These are phyloP conservation scores for Ceratocystis variospora DNA, from an alignment of 2,329 filamentous ascomycete genomes.

Conservation along the genomic window DNA sequence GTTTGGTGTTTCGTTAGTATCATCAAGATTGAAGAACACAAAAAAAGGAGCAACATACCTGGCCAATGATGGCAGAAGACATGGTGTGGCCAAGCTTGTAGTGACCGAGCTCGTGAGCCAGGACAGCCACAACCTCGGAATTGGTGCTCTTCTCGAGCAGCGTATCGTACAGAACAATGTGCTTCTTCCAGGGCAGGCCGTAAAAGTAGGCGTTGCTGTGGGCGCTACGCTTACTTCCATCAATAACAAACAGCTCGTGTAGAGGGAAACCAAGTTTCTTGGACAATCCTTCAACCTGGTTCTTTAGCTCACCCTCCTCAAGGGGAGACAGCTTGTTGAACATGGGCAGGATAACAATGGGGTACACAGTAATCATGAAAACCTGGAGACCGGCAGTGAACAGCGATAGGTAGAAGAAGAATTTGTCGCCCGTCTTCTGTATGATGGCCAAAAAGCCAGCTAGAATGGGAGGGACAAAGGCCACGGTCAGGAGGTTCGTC, in stretches of 20 bases:
- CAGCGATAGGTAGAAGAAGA: slow-evolving; percentile 97
- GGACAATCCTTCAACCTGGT: slow-evolving; percentile 71
- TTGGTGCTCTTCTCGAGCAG: slow-evolving; percentile 88
- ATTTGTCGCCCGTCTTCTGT: slow-evolving; percentile 80
- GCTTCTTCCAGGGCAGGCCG: slow-evolving; percentile 97
- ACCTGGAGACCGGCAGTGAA: slow-evolving; percentile 83
- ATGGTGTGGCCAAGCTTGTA: slow-evolving; percentile 92
- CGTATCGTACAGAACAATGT: slow-evolving; percentile 98
- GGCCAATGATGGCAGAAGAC: slow-evolving; percentile 26
- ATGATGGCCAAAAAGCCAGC: slow-evolving; percentile 89
- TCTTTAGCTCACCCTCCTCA: slow-evolving; percentile 75
- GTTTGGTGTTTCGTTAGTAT: slow-evolving; percentile 23
- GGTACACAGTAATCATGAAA: slow-evolving; percentile 92
- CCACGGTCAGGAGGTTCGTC: slow-evolving; percentile 66
- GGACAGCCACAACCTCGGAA: slow-evolving; percentile 83
- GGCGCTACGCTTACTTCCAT: slow-evolving; percentile 73
- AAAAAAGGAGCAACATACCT: slow-evolving; percentile 68
- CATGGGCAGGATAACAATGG: slow-evolving; percentile 79
- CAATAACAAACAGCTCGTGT: slow-evolving; percentile 85
- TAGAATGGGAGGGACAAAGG: slow-evolving; percentile 74
- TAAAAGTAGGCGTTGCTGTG: slow-evolving; percentile 94
- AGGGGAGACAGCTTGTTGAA: slow-evolving; percentile 98
- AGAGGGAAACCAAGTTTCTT: slow-evolving; percentile 80
- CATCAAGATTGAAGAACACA: slow-evolving; percentile 39
- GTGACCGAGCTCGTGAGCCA: slow-evolving; percentile 92